Base-by-base conservation (phyloP, 352 stramenopile genomes). In the Aphanomyces euteiches region DNA sequence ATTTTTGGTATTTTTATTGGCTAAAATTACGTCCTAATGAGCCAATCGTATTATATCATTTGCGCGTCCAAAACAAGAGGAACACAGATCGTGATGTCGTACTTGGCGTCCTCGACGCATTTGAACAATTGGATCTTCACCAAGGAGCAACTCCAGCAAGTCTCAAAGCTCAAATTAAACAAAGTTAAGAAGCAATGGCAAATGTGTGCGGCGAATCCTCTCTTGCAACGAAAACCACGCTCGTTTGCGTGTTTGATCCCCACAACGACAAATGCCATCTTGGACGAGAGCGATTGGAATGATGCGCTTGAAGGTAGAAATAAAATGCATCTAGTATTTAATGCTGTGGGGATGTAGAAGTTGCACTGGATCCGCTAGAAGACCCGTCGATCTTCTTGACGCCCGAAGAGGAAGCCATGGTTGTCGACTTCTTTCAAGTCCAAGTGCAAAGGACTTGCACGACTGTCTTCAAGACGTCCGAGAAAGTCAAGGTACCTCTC, bases 41-140 rank as follows among this genome's bases (percentile, higher is more conserved):
- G n/a, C 64, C 64, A 70, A 70, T 70, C 59, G 17, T 19, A 67
- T 19, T 19, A 2, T 15, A n/a, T 8, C 56, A 7, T 34, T 47
- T 15, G 19, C 47, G 38, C 6, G 56, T 17, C 56, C 56, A 19
- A 15, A 10, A 19, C 37, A 56, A 17, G 6, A 40, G 39, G 7
- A 13, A 40, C 15, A 19, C 21, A 21, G 15, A 28, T 6, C 64
- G 41, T 34, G 10, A 95, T 95, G 87, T 80, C 87, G 76, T 95
- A 95, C 76, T 77, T 95, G 43, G 57, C 82, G 66, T 80, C 79
- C 73, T 93, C 87, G 75, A 93, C 87, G 74, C 87, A 95, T 79
- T 91, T 93, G 69, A 93, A 93, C 78, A 95, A 93, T 75, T 95
- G 87, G 87, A 73, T 95, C 73, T 92, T 95, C 78, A 81, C 78